phyloP scores from a whole-genome alignment of 495 filamentous ascomycete species.

The Arthonia radiata region DNA sequence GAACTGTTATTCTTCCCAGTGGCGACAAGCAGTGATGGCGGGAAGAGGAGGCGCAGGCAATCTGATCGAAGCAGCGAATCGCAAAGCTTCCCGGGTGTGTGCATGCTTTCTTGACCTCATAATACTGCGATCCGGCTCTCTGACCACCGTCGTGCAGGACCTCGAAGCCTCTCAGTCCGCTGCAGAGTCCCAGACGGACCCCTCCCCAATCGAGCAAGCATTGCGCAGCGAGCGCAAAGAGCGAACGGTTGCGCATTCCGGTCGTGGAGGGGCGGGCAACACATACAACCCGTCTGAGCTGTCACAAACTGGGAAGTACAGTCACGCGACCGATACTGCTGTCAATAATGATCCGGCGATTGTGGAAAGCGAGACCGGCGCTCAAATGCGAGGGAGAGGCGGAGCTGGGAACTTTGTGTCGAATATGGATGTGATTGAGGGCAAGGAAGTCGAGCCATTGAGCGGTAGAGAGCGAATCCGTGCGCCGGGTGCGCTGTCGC shows the following conservation, averaged over 20 bases:
- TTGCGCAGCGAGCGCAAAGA: too few relatives aligned
- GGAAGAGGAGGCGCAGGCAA: too few relatives aligned
- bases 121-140: too few relatives aligned
- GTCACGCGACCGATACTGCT: slow-evolving; percentile 7
- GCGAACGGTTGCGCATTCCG: slow-evolving; percentile 23
- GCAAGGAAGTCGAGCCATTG: slow-evolving; percentile 7
- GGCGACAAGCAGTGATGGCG: too few relatives aligned
- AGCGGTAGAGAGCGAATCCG: slow-evolving; percentile 11
- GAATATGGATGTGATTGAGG: slow-evolving; percentile 6
- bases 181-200: too few relatives aligned
- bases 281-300: slow-evolving; percentile 18
- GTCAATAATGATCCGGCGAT: slow-evolving; percentile 7
- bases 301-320: slow-evolving; percentile 8
- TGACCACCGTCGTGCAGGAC: too few relatives aligned
- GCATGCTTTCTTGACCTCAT: too few relatives aligned
- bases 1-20: too few relatives aligned
- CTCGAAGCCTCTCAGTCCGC: too few relatives aligned
- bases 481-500: slow-evolving; percentile 13
- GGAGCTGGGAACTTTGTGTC: slow-evolving; percentile 30
- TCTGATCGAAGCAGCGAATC: too few relatives aligned
- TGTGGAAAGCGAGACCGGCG: slow-evolving; percentile 5
- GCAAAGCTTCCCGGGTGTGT: too few relatives aligned
- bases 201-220: too few relatives aligned
- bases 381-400: slow-evolving; percentile 19
- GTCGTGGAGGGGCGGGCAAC: slow-evolving; percentile 38